Evolutionary conservation across 208 protist genomes (phyloP).

Genomic region (Leishmania mexicana): DNA sequence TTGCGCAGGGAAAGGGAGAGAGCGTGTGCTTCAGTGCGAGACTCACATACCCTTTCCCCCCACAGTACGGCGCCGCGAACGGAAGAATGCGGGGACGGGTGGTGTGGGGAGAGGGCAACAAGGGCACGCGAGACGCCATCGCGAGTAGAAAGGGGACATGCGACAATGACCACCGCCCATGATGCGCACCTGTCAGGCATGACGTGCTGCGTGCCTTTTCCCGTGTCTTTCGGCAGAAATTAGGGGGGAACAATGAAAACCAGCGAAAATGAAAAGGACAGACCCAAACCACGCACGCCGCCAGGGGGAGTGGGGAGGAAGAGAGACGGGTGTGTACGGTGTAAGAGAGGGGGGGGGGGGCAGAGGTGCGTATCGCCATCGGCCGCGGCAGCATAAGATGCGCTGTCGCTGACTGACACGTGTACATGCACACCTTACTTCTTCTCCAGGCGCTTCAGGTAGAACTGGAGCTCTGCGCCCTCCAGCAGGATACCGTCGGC

Average conservation of each 20-base stretch:
- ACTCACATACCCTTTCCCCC: background rate
- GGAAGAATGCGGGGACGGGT: background rate
- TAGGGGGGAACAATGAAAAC: background rate
- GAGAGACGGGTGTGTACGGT: no score
- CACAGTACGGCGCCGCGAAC: background rate
- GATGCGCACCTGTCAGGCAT: background rate
- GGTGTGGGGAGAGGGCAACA: background rate
- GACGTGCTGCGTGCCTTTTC: background rate
- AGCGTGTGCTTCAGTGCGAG: background rate
- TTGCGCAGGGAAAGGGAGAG: background rate
- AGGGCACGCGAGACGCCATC: background rate
- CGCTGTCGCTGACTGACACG: background rate
- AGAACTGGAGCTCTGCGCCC: constrained; percentile 99
- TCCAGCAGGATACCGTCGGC: constrained; percentile 99
- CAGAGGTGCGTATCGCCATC: background rate
- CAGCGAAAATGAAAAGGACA: constrained; percentile 4
- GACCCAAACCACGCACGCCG: background rate
- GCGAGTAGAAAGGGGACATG: background rate
- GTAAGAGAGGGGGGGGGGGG: no score
- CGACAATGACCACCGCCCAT: background rate
- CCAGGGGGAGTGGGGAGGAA: no score
- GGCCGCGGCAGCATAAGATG: background rate
- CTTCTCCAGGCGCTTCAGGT: constrained; percentile 98
- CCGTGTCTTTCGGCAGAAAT: background rate
- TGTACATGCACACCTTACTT: constrained; percentile 41